Evolutionary conservation across 805 yeast species (phyloP).

Genomic region (Starmerella stigmatis): DNA sequence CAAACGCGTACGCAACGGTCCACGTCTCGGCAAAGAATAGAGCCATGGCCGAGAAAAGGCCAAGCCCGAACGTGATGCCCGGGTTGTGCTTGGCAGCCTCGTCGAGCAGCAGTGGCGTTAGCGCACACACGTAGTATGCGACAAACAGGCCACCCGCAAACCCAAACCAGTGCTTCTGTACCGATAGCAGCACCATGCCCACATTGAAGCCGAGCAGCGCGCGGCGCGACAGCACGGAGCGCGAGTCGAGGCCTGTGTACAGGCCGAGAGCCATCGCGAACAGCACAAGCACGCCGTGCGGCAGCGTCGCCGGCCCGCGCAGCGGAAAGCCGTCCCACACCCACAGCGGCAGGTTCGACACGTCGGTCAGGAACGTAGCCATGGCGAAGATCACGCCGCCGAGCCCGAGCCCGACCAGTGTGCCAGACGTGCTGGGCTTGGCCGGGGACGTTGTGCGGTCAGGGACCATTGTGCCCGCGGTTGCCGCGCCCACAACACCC

Average conservation of each 20-base stretch:
- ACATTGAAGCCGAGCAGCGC: constrained; percentile 37
- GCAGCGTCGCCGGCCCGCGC: constrained; percentile 77
- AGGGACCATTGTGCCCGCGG: constrained; percentile 35
- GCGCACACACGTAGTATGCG: constrained; percentile 50
- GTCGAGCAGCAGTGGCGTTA: constrained; percentile 51
- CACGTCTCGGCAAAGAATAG: constrained; percentile 77
- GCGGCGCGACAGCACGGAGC: constrained; percentile 28
- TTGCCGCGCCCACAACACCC: constrained; percentile 54
- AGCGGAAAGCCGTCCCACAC: constrained; percentile 92
- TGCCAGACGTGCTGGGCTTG: constrained; percentile 10
- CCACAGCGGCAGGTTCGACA: constrained; percentile 84
- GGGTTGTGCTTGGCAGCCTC: constrained; percentile 47
- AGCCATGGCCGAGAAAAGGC: constrained; percentile 39
- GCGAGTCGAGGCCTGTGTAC: constrained; percentile 35
- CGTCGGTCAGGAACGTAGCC: constrained; percentile 67
- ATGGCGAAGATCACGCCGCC: constrained; percentile 66
- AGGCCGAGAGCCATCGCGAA: constrained; percentile 49
- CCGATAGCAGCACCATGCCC: constrained; percentile 44
- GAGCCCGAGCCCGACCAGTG: constrained; percentile 54
- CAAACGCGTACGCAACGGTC: constrained; percentile 97
- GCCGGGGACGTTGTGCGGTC: constrained; percentile 4
- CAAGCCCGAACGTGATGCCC: constrained; percentile 37
- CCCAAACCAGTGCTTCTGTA: constrained; percentile 57
- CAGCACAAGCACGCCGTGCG: constrained; percentile 62
- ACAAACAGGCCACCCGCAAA: constrained; percentile 60